phyloP scores from a whole-genome alignment of 2,329 filamentous ascomycete genomes.

The Claviceps cyperi region DNA sequence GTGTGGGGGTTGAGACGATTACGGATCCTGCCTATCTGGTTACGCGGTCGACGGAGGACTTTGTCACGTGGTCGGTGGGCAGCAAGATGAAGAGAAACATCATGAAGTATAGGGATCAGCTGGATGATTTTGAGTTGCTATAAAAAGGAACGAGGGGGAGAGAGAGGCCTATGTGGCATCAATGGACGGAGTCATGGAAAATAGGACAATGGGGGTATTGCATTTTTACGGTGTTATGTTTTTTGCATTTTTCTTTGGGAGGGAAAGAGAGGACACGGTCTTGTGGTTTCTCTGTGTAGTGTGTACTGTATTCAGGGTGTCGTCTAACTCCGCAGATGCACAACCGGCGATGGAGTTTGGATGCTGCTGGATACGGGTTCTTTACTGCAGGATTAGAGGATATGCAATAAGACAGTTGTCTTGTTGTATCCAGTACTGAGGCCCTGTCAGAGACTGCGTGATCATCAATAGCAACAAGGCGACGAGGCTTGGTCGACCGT shows the following conservation, averaged over 20 bases:
- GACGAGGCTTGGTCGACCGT: too few relatives aligned
- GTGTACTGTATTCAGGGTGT: too few relatives aligned
- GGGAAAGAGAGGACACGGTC: background rate
- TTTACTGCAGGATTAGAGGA: too few relatives aligned
- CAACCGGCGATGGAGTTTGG: too few relatives aligned
- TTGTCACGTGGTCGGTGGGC: conserved; percentile 88
- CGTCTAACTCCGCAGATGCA: too few relatives aligned
- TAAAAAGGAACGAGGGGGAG: conserved; percentile 19
- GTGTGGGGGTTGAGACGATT: conserved; percentile 79
- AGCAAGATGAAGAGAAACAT: conserved; percentile 97
- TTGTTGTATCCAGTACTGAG: too few relatives aligned
- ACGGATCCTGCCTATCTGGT: conserved; percentile 85
- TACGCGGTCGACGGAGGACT: conserved; percentile 83
- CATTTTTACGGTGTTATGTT: background rate
- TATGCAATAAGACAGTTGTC: too few relatives aligned
- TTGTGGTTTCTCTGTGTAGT: too few relatives aligned
- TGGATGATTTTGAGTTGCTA: conserved; percentile 90
- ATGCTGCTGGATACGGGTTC: too few relatives aligned
- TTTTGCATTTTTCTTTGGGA: background rate
- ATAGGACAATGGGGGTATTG: background rate
- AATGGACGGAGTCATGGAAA: background rate
- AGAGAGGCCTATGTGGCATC: background rate
- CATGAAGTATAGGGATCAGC: conserved; percentile 83
- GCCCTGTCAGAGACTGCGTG: too few relatives aligned
- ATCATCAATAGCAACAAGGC: too few relatives aligned